Base-by-base conservation (phyloP, 768 basidiomycete genomes). In the Holtermanniella nyarrowii region DNA sequence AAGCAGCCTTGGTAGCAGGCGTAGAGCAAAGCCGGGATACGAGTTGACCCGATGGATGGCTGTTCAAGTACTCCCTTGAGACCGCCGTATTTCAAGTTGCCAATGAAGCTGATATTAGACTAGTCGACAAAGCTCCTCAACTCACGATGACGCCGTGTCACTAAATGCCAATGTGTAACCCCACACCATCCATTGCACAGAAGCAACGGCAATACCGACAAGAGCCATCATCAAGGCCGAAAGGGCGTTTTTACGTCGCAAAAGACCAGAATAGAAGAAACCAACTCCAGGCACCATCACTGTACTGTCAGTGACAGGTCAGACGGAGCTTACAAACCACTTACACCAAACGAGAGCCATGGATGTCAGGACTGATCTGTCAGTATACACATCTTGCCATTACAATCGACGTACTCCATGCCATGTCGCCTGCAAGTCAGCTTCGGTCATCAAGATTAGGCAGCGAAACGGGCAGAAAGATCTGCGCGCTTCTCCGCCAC, bases 91-190 rank as follows among this genome's bases (percentile, higher is more conserved):
- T 75, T 75, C 21, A 95, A 79, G 70, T 91, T 81, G 42, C 93
- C 93, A 55, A 99, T 93, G 71, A 77, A 97, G n/a, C 60, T 56
- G 25, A 2, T 47, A 12, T n/a, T n/a, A n/a, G 24, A 4, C 26
- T 52, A 37, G 13, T 26, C n/a, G 23, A 5, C n/a, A 37, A 44
- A 16, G 24, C 14, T 13, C 24, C 11, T 3, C 12, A 7, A 62
- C 63, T 59, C 46, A 65, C 63, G 50, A 50, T 21, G 48, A 49
- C 3, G 50, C 57, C 42, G 83, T 77, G 1, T 82, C 76, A 2
- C 86, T 87, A 73, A 91, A 91, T 1, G 86, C 84, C 26, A 91
- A 76, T 1, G 88, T 84, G 73, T 89, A 91, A 70, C 91, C 91
- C 91, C 91, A 95, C 77, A 93, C 90, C 76, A 71, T 69, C 69